These are phyloP conservation scores for Penicillium freii DNA, from an alignment of 2,329 filamentous ascomycete genomes.

Conservation along the genomic window DNA sequence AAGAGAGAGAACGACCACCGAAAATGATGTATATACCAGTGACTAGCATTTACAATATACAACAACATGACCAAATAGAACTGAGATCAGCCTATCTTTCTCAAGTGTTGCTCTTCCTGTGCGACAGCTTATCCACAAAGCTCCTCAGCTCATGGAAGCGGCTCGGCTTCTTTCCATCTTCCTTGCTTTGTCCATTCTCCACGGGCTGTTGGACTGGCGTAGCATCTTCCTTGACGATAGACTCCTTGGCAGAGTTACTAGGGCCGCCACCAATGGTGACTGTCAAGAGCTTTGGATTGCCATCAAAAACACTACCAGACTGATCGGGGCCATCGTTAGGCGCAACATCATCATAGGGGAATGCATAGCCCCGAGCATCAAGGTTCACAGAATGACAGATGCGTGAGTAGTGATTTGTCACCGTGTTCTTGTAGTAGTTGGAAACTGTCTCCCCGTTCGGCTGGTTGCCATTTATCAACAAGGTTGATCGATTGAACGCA, in stretches of 20 bases:
- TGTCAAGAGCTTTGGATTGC: constrained; percentile 55
- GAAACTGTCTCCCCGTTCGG: constrained; percentile 52
- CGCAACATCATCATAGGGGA: constrained; percentile 69
- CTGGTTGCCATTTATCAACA: constrained; percentile 55
- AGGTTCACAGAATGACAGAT: constrained; percentile 62
- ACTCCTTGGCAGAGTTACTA: constrained; percentile 4
- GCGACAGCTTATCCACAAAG: constrained; percentile 12
- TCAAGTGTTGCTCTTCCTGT: constrained; percentile 4
- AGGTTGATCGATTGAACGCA: constrained; percentile 70
- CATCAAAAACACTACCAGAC: constrained; percentile 61
- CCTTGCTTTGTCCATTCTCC: not conserved
- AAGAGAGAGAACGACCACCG: not conserved
- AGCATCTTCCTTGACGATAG: not conserved
- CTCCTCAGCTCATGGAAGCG: constrained; percentile 8
- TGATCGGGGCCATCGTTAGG: constrained; percentile 57
- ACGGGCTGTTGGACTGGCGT: not conserved
- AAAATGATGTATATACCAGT: not conserved
- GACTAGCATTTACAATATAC: not conserved
- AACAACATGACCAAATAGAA: not conserved
- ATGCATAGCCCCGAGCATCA: constrained; percentile 65
- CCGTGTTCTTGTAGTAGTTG: constrained; percentile 53
- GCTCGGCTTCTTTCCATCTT: not conserved
- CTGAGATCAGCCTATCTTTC: not conserved
- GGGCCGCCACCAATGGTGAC: constrained; percentile 54
- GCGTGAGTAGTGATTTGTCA: constrained; percentile 67